These are phyloP conservation scores for Chrysanthemum lavandulifolium DNA, from an alignment of 129 eudicot genomes.

Conservation along the genomic window DNA sequence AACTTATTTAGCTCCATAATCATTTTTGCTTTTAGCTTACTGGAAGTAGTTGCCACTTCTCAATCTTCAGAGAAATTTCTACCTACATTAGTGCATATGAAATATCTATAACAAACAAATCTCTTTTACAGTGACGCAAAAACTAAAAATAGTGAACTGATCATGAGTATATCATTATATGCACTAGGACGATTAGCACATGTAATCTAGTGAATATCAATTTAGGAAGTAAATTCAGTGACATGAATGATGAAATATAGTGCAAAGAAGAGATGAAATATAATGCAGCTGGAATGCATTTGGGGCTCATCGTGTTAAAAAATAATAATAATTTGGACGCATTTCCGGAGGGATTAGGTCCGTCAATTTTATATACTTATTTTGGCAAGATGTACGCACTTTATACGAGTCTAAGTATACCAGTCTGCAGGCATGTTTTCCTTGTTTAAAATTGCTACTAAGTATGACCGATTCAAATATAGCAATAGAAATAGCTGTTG, in stretches of 20 bases:
- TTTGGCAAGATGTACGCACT: not conserved
- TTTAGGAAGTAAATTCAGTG: not conserved
- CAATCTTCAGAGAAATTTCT: not conserved
- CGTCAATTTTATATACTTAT: not conserved
- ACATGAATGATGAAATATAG: too few relatives aligned
- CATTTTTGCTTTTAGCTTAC: not conserved
- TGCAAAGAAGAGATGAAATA: too few relatives aligned
- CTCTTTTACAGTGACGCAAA: not conserved
- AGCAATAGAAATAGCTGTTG: too few relatives aligned
- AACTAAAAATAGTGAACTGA: not conserved
- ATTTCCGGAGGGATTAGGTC: not conserved
- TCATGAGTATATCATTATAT: too few relatives aligned
- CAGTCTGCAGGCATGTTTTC: not conserved
- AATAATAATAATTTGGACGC: not conserved
- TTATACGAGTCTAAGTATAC: too few relatives aligned
- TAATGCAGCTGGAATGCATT: not conserved
- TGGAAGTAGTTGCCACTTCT: not conserved
- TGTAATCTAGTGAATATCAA: not conserved
- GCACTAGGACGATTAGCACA: not conserved
- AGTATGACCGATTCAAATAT: not conserved
- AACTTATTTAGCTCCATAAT: constrained; percentile 10
- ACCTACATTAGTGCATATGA: not conserved
- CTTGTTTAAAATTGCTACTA: not conserved
- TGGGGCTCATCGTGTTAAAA: too few relatives aligned
- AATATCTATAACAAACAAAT: not conserved